Base-by-base conservation (phyloP, 2,329 filamentous ascomycete species). In the Fonsecaea nubica region DNA sequence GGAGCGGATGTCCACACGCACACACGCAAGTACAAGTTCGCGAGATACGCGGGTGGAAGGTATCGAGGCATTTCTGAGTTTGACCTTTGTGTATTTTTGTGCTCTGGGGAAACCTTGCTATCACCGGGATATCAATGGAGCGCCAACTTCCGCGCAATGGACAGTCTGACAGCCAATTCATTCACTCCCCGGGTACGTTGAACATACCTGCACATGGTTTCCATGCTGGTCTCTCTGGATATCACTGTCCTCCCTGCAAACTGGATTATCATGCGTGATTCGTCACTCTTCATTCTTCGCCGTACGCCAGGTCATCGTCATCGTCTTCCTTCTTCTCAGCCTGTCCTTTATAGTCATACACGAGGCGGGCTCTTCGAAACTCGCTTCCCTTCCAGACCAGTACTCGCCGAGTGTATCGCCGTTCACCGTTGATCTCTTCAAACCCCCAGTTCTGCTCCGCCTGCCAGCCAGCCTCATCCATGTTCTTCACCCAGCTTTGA, bases 361-460 rank as follows among this genome's bases (percentile, higher is more conserved):
- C 79, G 42, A 82, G 72, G 58, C 80, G 75, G 30, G 75, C 78
- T 66, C 76, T 67, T 60, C 77, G 72, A 61, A 75, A 75, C 42
- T 78, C 72, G 12, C 73, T 75, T 18, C 72, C 73, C 70, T 82
- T 80, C 62, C 72, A 74, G 48, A 80, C 78, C 35, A 75, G 79
- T 42, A 82, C 73, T 42, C 80, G 79, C 65, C 81, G 77, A 62
- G 78, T 80, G 65, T 83, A 76, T 65, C 76, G 75, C 60, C 80
- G 76, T 67, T 78, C 68, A 25, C 79, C 80, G 32, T 81, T 69
- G 65, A 82, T 69, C 13, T 74, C 73, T 66, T 82, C 80, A 62
- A 82, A 83, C 12, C 81, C 81, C 81, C 81, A 83, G 67, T 80
- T 75, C 78, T 82, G 70, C 69, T 82, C 78, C 3, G 84, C 86